Evolutionary conservation across 2,329 filamentous ascomycete species (phyloP).

Genomic region (Thelonectria blattea): DNA sequence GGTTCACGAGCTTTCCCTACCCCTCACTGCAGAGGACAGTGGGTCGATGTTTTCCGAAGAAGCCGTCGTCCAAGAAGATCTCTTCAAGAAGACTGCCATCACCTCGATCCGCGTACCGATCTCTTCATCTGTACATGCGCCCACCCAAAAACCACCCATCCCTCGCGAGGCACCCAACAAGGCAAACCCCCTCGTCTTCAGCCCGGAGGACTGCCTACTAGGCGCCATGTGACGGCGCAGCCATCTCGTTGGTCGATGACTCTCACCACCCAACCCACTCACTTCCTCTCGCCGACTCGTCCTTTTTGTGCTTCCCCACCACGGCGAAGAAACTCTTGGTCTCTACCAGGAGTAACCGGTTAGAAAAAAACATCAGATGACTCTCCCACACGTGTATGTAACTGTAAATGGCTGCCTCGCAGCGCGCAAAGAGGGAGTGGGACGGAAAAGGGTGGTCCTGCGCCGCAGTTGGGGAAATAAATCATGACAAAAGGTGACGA

Average conservation of each 20-base stretch:
- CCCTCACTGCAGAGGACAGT: conserved; percentile 10
- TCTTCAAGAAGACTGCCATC: background rate
- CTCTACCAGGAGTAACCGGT: conserved; percentile 7
- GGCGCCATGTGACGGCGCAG: conserved; percentile 1
- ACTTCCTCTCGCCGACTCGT: background rate
- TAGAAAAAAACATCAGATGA: conserved; percentile 35
- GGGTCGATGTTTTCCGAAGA: background rate
- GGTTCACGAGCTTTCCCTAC: background rate
- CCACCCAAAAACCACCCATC: background rate
- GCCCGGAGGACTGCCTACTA: conserved; percentile 29
- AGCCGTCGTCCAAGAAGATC: background rate
- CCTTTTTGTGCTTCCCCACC: conserved; percentile 12
- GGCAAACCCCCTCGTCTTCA: conserved; percentile 25
- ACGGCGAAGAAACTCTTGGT: background rate
- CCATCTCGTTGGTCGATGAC: conserved; percentile 21
- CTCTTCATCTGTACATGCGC: background rate
- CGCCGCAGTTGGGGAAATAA: conserved; percentile 6
- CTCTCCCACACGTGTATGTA: conserved; percentile 1
- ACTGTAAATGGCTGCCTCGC: conserved; percentile 28
- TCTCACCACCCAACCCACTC: conserved; percentile 20
- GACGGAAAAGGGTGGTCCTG: conserved; percentile 4
- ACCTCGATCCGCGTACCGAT: conserved; percentile 6
- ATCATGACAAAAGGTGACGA: conserved; percentile 26
- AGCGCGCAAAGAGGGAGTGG: conserved; percentile 12
- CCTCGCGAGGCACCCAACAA: conserved; percentile 19